Evolutionary conservation across 1,284 basidiomycete species (phyloP), one percentile per base, ranked within the genome.

Genomic region (Cutaneotrichosporon cutaneum): DNA sequence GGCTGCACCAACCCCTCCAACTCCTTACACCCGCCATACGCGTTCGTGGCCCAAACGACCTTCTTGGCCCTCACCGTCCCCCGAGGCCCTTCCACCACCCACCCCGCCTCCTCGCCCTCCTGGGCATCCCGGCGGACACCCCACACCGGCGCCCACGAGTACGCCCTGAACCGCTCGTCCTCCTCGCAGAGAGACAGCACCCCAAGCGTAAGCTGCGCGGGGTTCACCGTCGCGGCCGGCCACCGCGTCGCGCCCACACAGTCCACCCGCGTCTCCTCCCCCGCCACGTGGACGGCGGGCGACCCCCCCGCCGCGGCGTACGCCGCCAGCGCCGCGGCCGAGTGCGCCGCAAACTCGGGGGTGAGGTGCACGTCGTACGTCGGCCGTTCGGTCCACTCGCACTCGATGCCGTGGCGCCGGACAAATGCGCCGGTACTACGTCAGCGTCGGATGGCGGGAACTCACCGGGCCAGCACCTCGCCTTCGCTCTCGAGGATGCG

Each of bases 351-450:
- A 32, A 77, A 77, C 42, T 68, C 70, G 4, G 68, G 60, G 1
- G 72, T 67, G 54, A 78, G 60, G 53, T 66, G 70, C 2, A 71
- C 68, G 53, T 78, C 75, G 45, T 70, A 67, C 1, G 75, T 77
- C 18, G 45, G 51, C 24, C 75, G 61, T 2, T 58, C 67, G 11
- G 68, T 70, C 69, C 70, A 73, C 48, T 75, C 75, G 66, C 75
- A 77, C 4, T 71, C 66, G 48, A 77, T 70, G 2, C 51, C 36
- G 47, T 74, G 66, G 11, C 66, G 54, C 52, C 60, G 60, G 52
- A 77, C 60, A 39, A 74, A 75, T 1, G 58, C 64, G 36, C 70
- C 65, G 30, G 53, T 32, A 18, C 60, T 64, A 27, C 2, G n/a
- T n/a, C n/a, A n/a, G n/a, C n/a, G n/a, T n/a, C n/a, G n/a, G n/a